These are phyloP conservation scores for Ilyonectria destructans DNA, from an alignment of 2,329 filamentous ascomycete genomes.

Conservation along the genomic window DNA sequence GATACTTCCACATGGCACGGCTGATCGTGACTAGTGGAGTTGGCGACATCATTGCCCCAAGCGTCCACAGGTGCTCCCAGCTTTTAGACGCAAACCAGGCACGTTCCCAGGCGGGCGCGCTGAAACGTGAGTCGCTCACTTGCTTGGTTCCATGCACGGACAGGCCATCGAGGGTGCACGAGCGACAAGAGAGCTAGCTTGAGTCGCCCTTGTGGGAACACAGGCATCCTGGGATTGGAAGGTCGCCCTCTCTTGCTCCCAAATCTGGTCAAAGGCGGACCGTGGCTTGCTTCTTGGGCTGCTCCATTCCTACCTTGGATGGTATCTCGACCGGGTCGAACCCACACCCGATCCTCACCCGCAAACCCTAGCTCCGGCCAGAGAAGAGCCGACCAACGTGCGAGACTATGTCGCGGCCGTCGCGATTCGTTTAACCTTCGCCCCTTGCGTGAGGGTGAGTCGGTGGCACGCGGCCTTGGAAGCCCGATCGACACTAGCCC, in stretches of 20 bases:
- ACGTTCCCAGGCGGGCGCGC: constrained; percentile 46
- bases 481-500: constrained; percentile 24
- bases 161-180: constrained; percentile 22
- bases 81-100: constrained; percentile 32
- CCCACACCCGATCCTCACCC: constrained; percentile 29
- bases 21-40: constrained; percentile 37
- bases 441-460: constrained; percentile 31
- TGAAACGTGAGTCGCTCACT: constrained; percentile 52
- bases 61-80: constrained; percentile 32
- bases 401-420: constrained; percentile 15
- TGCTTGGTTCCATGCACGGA: constrained; percentile 44
- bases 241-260: constrained; percentile 33
- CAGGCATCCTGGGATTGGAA: constrained; percentile 28
- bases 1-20: constrained; percentile 41
- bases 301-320: constrained; percentile 43
- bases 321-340: constrained; percentile 31
- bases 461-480: not conserved
- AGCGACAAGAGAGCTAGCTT: constrained; percentile 21
- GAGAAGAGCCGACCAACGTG: constrained; percentile 34
- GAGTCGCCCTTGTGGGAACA: constrained; percentile 25
- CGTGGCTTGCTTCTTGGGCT: constrained; percentile 38
- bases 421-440: constrained; percentile 16
- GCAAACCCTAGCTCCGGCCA: constrained; percentile 23
- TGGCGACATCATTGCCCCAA: constrained; percentile 46
- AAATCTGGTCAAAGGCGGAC: constrained; percentile 40